A percentile compares a stretch with the other conserved stretches of the same genome.
These are phyloP conservation scores for Moniliella sp. DNA, from an alignment of 1,284 basidiomycete species.

Conservation along the genomic window DNA sequence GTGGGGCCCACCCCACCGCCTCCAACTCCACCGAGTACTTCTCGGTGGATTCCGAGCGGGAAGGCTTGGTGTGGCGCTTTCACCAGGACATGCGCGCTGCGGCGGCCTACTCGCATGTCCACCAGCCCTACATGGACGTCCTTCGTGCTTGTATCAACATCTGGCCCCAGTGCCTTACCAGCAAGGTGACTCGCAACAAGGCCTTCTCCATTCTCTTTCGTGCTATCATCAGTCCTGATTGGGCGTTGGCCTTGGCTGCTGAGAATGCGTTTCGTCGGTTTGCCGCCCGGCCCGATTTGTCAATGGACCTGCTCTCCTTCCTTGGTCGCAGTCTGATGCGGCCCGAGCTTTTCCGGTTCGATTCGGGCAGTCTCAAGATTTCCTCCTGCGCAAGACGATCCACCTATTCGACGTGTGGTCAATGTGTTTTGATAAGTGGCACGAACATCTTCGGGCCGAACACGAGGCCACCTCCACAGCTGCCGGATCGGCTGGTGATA, in stretches of 20 bases:
- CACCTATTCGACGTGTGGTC: conserved; percentile 53
- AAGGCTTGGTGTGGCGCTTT: conserved; percentile 40
- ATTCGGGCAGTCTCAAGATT: conserved; percentile 44
- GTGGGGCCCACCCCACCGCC: conserved; percentile 22
- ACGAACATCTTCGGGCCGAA: neutral
- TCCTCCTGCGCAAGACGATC: conserved; percentile 47
- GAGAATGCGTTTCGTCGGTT: conserved; percentile 36
- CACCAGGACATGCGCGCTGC: conserved; percentile 38
- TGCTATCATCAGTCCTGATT: conserved; percentile 61
- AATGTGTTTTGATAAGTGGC: conserved; percentile 51
- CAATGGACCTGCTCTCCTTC: neutral
- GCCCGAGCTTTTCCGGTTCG: conserved; percentile 47
- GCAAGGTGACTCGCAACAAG: conserved; percentile 39
- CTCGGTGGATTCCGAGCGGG: conserved; percentile 38
- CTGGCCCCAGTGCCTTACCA: conserved; percentile 56
- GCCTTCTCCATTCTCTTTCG: conserved; percentile 59
- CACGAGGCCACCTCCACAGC: neutral
- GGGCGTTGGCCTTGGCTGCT: conserved; percentile 47
- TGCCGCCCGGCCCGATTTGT: conserved; percentile 14
- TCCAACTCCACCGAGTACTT: conserved; percentile 37
- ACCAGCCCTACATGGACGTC: conserved; percentile 49
- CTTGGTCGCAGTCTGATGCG: conserved; percentile 50
- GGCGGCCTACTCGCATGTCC: conserved; percentile 45
- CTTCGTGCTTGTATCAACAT: conserved; percentile 60
- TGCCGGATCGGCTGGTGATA: conserved; percentile 37